phyloP scores from a whole-genome alignment of 352 stramenopile genomes.

The Phytophthora aleatoria region DNA sequence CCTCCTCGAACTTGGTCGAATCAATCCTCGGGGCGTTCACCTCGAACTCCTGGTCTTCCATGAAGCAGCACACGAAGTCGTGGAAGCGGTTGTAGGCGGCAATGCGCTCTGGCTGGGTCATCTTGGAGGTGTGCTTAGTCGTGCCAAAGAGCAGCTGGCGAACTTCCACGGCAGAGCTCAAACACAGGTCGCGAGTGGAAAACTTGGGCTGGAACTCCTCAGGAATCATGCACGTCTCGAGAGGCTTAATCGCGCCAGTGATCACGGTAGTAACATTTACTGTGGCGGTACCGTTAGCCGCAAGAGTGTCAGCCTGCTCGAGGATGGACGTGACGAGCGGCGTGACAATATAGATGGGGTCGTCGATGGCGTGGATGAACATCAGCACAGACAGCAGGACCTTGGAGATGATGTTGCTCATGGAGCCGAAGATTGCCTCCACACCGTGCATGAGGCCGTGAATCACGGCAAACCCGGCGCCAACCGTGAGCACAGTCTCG shows the following conservation, averaged over 20 bases:
- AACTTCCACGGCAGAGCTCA: conserved; percentile 15
- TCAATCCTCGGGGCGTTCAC: conserved; percentile 25
- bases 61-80: conserved; percentile 34
- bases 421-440: conserved; percentile 19
- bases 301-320: neutral
- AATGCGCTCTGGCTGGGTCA: conserved; percentile 18
- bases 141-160: conserved; percentile 32
- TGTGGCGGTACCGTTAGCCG: neutral
- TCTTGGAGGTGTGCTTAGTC: conserved; percentile 16
- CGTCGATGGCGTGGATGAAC: conserved; percentile 34
- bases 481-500: conserved; percentile 24
- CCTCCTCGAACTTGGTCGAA: conserved; percentile 5
- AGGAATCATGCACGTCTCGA: conserved; percentile 22
- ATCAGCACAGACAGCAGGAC: conserved; percentile 26
- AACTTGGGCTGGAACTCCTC: conserved; percentile 23
- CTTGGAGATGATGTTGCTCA: conserved; percentile 30
- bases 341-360: conserved; percentile 33
- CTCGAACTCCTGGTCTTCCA: conserved; percentile 32
- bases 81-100: conserved; percentile 33
- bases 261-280: conserved; percentile 1
- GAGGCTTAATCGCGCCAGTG: conserved; percentile 6
- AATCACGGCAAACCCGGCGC: conserved; percentile 25
- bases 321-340: conserved; percentile 16
- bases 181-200: conserved; percentile 31
- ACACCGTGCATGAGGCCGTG: conserved; percentile 24